These are phyloP conservation scores for Excoecaria agallocha DNA, from an alignment of 345 rosid genomes.

Conservation along the genomic window DNA sequence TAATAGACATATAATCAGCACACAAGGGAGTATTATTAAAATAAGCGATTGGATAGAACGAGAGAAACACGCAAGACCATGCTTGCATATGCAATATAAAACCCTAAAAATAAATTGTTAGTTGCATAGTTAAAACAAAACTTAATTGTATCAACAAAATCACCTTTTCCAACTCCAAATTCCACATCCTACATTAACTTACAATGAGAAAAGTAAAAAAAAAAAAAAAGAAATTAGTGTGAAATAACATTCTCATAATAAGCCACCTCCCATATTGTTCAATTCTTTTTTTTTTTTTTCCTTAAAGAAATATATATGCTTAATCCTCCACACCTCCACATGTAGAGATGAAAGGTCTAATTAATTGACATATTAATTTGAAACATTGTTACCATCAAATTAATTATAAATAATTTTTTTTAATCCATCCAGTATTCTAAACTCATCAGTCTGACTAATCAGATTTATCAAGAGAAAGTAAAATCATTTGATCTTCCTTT, in stretches of 20 bases:
- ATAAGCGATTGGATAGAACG: background rate
- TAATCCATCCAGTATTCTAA: too few relatives aligned
- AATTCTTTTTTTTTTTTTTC: background rate
- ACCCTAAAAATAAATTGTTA: background rate
- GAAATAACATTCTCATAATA: background rate
- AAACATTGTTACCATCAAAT: background rate
- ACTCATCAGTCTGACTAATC: too few relatives aligned
- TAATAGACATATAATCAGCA: too few relatives aligned
- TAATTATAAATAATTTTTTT: background rate
- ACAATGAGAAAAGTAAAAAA: background rate
- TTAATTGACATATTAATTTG: too few relatives aligned
- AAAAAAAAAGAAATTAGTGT: background rate
- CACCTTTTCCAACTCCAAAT: background rate
- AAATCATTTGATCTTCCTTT: conserved; percentile 40
- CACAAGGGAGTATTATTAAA: too few relatives aligned
- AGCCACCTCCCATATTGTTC: background rate
- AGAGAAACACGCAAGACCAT: background rate
- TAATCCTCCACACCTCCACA: background rate
- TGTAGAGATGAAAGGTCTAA: background rate
- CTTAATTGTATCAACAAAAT: background rate
- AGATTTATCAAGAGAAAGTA: conserved; percentile 9
- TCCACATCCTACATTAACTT: conserved; percentile 3
- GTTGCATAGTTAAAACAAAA: conserved; percentile 1
- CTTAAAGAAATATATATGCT: background rate
- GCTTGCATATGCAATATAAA: background rate